A percentile compares a stretch with the other conserved stretches of the same genome.
Conservation (phyloP, 2,329 filamentous ascomycete species). For the Remersonia thermophila region DNA sequence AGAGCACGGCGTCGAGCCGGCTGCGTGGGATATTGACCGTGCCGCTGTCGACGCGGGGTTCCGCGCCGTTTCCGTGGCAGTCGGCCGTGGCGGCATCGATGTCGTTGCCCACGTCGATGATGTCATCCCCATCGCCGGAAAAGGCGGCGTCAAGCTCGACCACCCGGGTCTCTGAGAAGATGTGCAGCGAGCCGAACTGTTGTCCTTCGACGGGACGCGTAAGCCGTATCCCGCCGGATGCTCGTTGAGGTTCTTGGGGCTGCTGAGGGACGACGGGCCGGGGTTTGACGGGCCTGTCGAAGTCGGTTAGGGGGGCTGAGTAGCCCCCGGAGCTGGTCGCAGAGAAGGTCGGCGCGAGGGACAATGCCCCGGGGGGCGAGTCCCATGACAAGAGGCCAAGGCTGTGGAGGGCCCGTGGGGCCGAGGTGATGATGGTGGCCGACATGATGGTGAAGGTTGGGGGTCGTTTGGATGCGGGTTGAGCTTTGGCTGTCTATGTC, state of each 20-base stretch:
- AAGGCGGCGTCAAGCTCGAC: neutral
- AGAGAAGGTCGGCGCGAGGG: neutral
- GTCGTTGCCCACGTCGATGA: neutral
- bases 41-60: neutral
- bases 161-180: slow-evolving; percentile 1
- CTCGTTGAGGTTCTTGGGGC: too few relatives aligned
- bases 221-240: slow-evolving; percentile 1
- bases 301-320: too few relatives aligned
- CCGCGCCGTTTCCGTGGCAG: too few relatives aligned
- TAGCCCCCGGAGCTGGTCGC: neutral
- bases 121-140: neutral
- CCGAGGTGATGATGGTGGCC: neutral
- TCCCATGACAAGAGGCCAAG: neutral
- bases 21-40: slow-evolving; percentile 3
- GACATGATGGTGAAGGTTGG: neutral
- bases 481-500: too few relatives aligned
- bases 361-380: neutral
- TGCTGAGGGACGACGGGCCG: too few relatives aligned
- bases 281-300: too few relatives aligned
- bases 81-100: neutral
- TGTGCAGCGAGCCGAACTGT: slow-evolving; percentile 3
- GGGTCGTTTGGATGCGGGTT: neutral
- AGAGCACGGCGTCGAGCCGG: slow-evolving; percentile 5
- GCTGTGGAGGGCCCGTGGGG: neutral
- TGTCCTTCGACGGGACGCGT: slow-evolving; percentile 1